Percentiles rank a stretch among this genome's conserved stretches.
phyloP scores from a whole-genome alignment of 805 yeast species.

The Schwanniomyces polymorphus region DNA sequence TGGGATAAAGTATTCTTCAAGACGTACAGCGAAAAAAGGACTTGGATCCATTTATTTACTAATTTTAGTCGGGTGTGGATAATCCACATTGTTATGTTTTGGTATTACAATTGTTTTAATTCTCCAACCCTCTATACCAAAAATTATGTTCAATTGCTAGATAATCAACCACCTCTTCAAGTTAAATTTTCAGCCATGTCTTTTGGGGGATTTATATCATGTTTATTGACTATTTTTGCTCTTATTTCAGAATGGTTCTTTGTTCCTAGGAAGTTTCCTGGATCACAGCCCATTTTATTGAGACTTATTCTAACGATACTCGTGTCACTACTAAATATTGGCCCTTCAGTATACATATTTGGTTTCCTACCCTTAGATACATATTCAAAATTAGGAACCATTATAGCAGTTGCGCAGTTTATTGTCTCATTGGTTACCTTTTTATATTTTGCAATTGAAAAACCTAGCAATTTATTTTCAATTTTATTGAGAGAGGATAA shows the following conservation, averaged over 20 bases:
- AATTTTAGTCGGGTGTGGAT: slow-evolving; percentile 56
- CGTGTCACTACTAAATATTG: slow-evolving; percentile 18
- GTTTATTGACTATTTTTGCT: slow-evolving; percentile 24
- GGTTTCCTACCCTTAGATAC: slow-evolving; percentile 22
- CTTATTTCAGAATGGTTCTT: slow-evolving; percentile 22
- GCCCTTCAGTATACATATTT: slow-evolving; percentile 30
- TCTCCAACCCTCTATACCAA: slow-evolving; percentile 50
- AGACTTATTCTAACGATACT: slow-evolving; percentile 14
- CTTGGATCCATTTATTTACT: slow-evolving; percentile 51
- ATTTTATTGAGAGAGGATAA: slow-evolving; percentile 3
- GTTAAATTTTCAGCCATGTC: slow-evolving; percentile 44
- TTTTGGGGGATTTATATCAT: slow-evolving; percentile 47
- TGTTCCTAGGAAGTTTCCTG: slow-evolving; percentile 26
- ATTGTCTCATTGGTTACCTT: slow-evolving; percentile 26
- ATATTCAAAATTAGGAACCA: slow-evolving; percentile 19
- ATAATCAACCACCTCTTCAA: slow-evolving; percentile 48
- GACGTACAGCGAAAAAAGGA: slow-evolving; percentile 47
- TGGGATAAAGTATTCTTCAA: slow-evolving; percentile 47
- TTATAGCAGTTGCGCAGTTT: slow-evolving; percentile 25
- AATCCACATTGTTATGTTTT: slow-evolving; percentile 49
- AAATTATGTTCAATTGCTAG: slow-evolving; percentile 36
- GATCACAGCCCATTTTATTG: slow-evolving; percentile 13
- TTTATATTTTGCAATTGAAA: slow-evolving; percentile 25
- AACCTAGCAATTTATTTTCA: slow-evolving; percentile 23
- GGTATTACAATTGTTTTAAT: slow-evolving; percentile 54